A percentile compares a stretch with the other conserved stretches of the same genome.
phyloP scores from a whole-genome alignment of 2,329 filamentous ascomycete species.

The Bipolaris sorokiniana region DNA sequence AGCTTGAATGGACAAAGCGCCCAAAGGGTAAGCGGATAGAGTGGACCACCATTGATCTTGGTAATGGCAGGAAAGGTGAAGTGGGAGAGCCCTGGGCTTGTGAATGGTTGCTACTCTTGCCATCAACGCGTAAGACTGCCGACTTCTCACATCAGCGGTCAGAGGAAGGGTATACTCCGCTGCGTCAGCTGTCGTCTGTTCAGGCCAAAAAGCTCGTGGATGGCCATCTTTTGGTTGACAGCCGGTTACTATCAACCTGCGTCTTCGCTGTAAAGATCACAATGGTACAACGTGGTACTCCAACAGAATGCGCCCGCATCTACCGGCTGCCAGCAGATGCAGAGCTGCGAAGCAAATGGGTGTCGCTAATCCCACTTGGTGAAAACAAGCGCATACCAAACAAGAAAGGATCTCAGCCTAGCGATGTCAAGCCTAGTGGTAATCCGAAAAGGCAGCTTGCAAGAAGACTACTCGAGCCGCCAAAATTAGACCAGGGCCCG shows the following conservation, averaged over 20 bases:
- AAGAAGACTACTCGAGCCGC: constrained; percentile 32
- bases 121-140: constrained; percentile 1
- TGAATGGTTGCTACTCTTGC: constrained; percentile 77
- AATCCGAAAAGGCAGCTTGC: constrained; percentile 33
- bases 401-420: constrained; percentile 15
- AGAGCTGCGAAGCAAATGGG: constrained; percentile 73
- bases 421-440: constrained; percentile 29
- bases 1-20: constrained; percentile 72
- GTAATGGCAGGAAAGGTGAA: constrained; percentile 77
- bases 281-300: constrained; percentile 73
- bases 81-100: constrained; percentile 81
- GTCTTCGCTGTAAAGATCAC: constrained; percentile 70
- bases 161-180: constrained; percentile 25
- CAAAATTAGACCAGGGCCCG: constrained; percentile 1
- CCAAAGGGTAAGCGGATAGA: constrained; percentile 82
- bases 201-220: constrained; percentile 38
- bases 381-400: constrained; percentile 14
- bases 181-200: constrained; percentile 30
- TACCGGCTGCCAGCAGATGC: constrained; percentile 76
- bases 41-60: constrained; percentile 77
- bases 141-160: constrained; percentile 9
- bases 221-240: background rate
- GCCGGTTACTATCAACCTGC: constrained; percentile 15
- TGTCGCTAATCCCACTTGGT: constrained; percentile 61
- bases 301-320: constrained; percentile 74